phyloP scores from a whole-genome alignment of 139 green algal genomes.

The Nannochloris sp. region DNA sequence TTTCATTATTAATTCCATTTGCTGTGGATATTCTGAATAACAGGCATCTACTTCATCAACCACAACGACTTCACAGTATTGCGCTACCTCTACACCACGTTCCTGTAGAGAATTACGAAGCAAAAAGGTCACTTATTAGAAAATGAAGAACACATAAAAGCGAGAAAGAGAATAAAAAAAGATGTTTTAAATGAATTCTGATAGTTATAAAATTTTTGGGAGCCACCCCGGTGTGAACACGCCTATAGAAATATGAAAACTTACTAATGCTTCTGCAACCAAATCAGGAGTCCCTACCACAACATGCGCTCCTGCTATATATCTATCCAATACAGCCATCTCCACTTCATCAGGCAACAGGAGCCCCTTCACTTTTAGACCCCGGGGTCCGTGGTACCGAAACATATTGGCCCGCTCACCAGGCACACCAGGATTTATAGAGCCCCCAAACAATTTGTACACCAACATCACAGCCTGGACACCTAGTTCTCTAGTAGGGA shows the following conservation, averaged over 20 bases:
- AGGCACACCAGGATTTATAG: constrained; percentile 51
- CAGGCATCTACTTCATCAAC: constrained; percentile 55
- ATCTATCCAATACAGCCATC: constrained; percentile 22
- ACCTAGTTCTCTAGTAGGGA: constrained; percentile 81
- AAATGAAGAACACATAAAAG: neutral
- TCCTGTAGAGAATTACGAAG: no score
- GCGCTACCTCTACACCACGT: constrained; percentile 2
- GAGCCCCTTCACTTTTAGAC: constrained; percentile 67
- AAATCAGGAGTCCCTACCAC: constrained; percentile 65
- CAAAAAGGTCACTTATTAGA: no score
- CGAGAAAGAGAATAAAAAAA: neutral
- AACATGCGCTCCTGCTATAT: constrained; percentile 53
- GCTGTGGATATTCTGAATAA: constrained; percentile 31
- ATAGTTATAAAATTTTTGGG: no score
- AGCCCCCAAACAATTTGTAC: constrained; percentile 72
- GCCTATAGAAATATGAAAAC: no score
- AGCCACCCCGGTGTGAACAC: no score
- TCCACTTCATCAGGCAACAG: constrained; percentile 73
- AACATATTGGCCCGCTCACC: constrained; percentile 78
- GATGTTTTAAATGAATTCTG: neutral
- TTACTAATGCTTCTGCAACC: constrained; percentile 22
- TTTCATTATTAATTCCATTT: constrained; percentile 44
- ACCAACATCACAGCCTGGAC: constrained; percentile 71
- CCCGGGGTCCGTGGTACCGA: constrained; percentile 60
- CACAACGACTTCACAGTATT: constrained; percentile 17